Percentiles rank a stretch among this genome's conserved stretches.
Conservation (phyloP, 495 filamentous ascomycete genomes). For the Cercophora sp. region DNA sequence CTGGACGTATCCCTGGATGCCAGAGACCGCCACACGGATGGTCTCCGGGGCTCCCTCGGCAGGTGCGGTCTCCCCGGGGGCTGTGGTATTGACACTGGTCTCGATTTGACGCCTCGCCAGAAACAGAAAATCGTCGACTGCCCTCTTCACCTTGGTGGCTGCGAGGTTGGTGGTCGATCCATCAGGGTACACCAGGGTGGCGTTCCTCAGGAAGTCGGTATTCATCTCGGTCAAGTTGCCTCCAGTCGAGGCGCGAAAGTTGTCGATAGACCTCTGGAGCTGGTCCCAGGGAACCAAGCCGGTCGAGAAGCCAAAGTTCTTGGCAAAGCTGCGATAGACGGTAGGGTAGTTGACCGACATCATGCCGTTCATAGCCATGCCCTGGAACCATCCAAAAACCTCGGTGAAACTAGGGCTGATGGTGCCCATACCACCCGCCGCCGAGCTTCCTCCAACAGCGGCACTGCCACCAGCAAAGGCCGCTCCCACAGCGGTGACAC, state of each 20-base stretch:
- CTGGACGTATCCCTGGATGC: constrained; percentile 72
- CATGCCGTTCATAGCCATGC: constrained; percentile 94
- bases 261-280: constrained; percentile 82
- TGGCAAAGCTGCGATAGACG: constrained; percentile 81
- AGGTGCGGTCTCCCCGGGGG: constrained; percentile 12
- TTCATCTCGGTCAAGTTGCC: constrained; percentile 80
- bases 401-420: constrained; percentile 82
- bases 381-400: constrained; percentile 87
- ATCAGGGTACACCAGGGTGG: constrained; percentile 63
- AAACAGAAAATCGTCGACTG: constrained; percentile 43
- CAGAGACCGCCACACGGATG: constrained; percentile 49
- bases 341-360: constrained; percentile 80
- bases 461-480: constrained; percentile 47
- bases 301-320: constrained; percentile 91
- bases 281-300: constrained; percentile 77
- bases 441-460: constrained; percentile 37
- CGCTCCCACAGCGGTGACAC: constrained; percentile 64
- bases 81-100: constrained; percentile 46
- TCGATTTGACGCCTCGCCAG: constrained; percentile 49
- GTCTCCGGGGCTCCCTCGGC: constrained; percentile 26
- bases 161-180: constrained; percentile 39
- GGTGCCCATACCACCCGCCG: constrained; percentile 59
- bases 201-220: constrained; percentile 67
- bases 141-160: constrained; percentile 49
- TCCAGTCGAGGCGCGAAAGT: constrained; percentile 73